These are phyloP conservation scores for Plenodomus biglobosus DNA, from an alignment of 2,329 filamentous ascomycete genomes.

Conservation along the genomic window DNA sequence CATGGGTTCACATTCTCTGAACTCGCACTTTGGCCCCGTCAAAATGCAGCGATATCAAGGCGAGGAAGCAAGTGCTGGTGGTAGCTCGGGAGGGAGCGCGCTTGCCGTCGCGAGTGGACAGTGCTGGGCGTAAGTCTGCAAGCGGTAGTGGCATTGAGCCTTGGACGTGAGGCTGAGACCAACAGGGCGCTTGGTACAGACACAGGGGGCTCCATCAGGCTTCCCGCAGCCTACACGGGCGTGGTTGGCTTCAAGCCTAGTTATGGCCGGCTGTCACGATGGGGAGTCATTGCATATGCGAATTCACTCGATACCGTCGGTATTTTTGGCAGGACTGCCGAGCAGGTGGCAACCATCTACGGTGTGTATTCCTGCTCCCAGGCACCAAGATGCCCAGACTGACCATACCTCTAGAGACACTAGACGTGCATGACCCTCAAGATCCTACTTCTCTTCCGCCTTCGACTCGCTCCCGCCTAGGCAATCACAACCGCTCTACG, in stretches of 20 bases:
- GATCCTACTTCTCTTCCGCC: slow-evolving; percentile 74
- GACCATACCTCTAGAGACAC: slow-evolving; percentile 41
- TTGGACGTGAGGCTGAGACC: slow-evolving; percentile 14
- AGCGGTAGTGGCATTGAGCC: background rate
- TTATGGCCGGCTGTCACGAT: slow-evolving; percentile 82
- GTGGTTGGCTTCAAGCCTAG: slow-evolving; percentile 87
- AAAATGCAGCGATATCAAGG: slow-evolving; percentile 48
- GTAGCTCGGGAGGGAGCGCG: slow-evolving; percentile 89
- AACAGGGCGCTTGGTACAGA: slow-evolving; percentile 80
- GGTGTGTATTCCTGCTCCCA: slow-evolving; percentile 12
- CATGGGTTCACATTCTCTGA: slow-evolving; percentile 81
- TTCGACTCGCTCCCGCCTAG: slow-evolving; percentile 55
- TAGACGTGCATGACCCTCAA: slow-evolving; percentile 63
- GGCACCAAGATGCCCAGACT: slow-evolving; percentile 3
- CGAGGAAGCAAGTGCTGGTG: slow-evolving; percentile 42
- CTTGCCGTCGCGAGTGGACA: slow-evolving; percentile 71
- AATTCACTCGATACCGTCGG: slow-evolving; percentile 93
- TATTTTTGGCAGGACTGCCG: slow-evolving; percentile 62
- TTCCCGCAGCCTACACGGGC: slow-evolving; percentile 85
- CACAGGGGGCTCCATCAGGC: slow-evolving; percentile 83
- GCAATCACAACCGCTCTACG: background rate
- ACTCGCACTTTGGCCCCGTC: slow-evolving; percentile 69
- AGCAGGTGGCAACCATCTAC: slow-evolving; percentile 50
- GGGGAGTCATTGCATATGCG: slow-evolving; percentile 86
- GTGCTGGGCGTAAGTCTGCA: slow-evolving; percentile 56